Percentiles rank a stretch among this genome's conserved stretches.
phyloP scores from a whole-genome alignment of 192 early-diverging fungal genomes.

The Chytriomyces hyalinus region DNA sequence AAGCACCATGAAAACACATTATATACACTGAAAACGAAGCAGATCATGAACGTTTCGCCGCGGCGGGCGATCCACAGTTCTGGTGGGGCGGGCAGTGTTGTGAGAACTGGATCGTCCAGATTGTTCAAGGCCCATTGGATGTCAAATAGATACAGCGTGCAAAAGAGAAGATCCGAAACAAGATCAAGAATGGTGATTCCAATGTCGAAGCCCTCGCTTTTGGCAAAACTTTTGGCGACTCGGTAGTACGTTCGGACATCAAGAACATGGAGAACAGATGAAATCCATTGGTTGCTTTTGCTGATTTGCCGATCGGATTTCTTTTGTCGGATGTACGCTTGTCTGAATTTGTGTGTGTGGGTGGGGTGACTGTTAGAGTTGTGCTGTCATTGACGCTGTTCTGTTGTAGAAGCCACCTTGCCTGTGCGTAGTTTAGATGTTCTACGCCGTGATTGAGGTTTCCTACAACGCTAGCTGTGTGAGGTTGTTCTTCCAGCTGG shows the following conservation, averaged over 20 bases:
- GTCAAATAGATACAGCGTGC: slow-evolving; percentile 16
- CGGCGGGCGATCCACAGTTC: slow-evolving; percentile 63
- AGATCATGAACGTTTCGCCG: slow-evolving; percentile 38
- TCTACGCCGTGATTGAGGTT: no score
- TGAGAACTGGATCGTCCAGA: slow-evolving; percentile 38
- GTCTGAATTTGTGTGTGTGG: not conserved
- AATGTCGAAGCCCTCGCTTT: not conserved
- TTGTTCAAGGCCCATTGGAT: slow-evolving; percentile 9
- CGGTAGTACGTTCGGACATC: not conserved
- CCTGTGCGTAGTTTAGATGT: no score
- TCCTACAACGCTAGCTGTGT: no score
- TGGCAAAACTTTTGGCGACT: not conserved
- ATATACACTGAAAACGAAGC: slow-evolving; percentile 9
- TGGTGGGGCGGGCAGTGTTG: slow-evolving; percentile 33
- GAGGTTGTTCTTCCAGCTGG: no score
- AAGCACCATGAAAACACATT: slow-evolving; percentile 10
- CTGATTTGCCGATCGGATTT: not conserved
- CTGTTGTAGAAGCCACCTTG: no score
- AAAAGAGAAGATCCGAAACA: slow-evolving; percentile 9
- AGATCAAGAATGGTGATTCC: slow-evolving; percentile 3
- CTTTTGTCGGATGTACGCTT: not conserved
- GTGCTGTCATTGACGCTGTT: no score
- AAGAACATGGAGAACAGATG: not conserved
- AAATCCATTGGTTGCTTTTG: not conserved
- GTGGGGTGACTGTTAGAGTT: no score